Evolutionary conservation across 345 rosid species (phyloP).

Genomic region (Ceriops zippeliana): DNA sequence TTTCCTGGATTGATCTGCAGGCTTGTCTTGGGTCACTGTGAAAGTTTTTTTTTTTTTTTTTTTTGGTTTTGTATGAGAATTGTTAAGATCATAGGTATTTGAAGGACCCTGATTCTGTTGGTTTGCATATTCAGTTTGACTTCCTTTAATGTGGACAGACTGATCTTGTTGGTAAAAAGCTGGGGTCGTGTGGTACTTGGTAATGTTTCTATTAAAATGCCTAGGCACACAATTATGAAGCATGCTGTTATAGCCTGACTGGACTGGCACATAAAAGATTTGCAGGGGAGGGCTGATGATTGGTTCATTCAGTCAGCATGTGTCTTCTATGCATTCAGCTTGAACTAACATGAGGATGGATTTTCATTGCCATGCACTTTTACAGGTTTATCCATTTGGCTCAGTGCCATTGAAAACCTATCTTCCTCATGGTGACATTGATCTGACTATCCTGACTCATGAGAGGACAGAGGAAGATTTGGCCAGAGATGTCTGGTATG

Average conservation of each 20-base stretch:
- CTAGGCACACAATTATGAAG: neutral
- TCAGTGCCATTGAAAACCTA: slow-evolving; percentile 34
- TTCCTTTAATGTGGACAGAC: neutral
- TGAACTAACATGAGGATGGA: slow-evolving; percentile 8
- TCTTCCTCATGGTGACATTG: slow-evolving; percentile 38
- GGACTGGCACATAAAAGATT: neutral
- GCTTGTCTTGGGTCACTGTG: neutral
- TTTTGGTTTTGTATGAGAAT: neutral
- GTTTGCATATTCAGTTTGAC: neutral
- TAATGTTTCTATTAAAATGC: neutral
- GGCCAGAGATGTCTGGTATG: slow-evolving; percentile 21
- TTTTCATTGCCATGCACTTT: slow-evolving; percentile 5
- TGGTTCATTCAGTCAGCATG: slow-evolving; percentile 11
- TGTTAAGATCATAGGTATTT: neutral
- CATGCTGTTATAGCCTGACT: slow-evolving; percentile 7
- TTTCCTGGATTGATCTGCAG: neutral
- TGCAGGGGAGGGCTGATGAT: neutral
- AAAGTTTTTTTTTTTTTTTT: neutral
- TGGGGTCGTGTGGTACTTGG: neutral
- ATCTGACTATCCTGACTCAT: slow-evolving; percentile 20
- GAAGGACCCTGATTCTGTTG: neutral
- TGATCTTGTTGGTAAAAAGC: neutral
- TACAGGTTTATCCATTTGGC: slow-evolving; percentile 28
- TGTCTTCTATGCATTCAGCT: neutral
- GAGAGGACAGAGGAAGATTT: slow-evolving; percentile 25